Evolutionary conservation across 164 flowering plant genomes (phyloP).

Genomic region (Chimonanthus praecox): DNA sequence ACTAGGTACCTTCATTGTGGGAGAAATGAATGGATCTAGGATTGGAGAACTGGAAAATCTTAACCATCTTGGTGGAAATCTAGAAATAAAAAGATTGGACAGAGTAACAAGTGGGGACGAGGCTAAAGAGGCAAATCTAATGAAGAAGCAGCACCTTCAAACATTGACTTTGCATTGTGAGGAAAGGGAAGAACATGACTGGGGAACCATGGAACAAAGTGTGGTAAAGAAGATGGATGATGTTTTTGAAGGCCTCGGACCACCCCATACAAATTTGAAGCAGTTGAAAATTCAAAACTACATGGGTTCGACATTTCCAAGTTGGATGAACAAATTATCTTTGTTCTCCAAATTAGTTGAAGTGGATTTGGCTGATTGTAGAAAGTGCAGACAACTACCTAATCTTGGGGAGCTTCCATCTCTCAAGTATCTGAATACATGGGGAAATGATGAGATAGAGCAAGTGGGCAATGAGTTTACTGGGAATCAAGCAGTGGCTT

Average conservation of each 20-base stretch:
- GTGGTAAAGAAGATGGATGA: neutral
- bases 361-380: neutral
- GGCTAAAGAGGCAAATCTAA: constrained; percentile 1
- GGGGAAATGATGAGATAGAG: neutral
- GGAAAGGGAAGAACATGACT: neutral
- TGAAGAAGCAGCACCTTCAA: neutral
- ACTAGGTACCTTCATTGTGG: neutral
- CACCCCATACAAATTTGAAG: neutral
- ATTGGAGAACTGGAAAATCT: constrained; percentile 2
- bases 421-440: neutral
- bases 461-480: neutral
- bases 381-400: neutral
- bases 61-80: neutral
- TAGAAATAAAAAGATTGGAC: neutral
- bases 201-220: neutral
- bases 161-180: neutral
- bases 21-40: neutral
- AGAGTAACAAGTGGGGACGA: neutral
- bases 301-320: neutral
- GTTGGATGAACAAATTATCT: neutral
- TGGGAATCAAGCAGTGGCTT: neutral
- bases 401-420: constrained; percentile 2
- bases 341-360: neutral
- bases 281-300: neutral
- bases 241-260: neutral